A percentile compares a stretch with the other conserved stretches of the same genome.
phyloP scores from a whole-genome alignment of 2,329 filamentous ascomycete genomes.

The Calonectria pseudoreteaudii region DNA sequence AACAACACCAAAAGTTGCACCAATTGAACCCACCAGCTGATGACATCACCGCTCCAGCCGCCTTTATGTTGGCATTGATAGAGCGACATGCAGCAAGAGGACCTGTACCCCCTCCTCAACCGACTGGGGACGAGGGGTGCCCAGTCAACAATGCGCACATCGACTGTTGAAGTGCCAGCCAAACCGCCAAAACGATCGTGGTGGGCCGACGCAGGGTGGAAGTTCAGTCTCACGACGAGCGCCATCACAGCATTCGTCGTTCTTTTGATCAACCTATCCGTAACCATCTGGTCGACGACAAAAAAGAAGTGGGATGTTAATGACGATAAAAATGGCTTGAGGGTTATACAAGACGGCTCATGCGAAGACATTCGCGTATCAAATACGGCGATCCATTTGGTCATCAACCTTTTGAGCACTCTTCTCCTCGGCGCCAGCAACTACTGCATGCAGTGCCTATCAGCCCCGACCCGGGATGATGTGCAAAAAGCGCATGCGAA shows the following conservation, averaged over 20 bases:
- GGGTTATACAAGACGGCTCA: slow-evolving; percentile 11
- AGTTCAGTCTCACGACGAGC: background rate
- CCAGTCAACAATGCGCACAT: background rate
- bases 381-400: slow-evolving; percentile 20
- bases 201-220: slow-evolving; percentile 4
- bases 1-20: background rate
- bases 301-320: background rate
- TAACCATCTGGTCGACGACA: background rate
- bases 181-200: background rate
- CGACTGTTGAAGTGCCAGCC: background rate
- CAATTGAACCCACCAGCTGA: background rate
- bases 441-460: slow-evolving; percentile 50
- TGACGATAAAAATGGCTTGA: background rate
- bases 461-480: slow-evolving; percentile 47
- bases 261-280: background rate
- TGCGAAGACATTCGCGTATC: background rate
- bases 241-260: background rate
- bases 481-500: slow-evolving; percentile 37
- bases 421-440: slow-evolving; percentile 41
- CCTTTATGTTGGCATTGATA: background rate
- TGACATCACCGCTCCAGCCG: background rate
- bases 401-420: slow-evolving; percentile 30
- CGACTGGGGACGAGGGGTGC: background rate
- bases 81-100: background rate
- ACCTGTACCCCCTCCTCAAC: background rate